Evolutionary conservation across 1,139 yeast genomes (phyloP).

Genomic region (Candida sp.): DNA sequence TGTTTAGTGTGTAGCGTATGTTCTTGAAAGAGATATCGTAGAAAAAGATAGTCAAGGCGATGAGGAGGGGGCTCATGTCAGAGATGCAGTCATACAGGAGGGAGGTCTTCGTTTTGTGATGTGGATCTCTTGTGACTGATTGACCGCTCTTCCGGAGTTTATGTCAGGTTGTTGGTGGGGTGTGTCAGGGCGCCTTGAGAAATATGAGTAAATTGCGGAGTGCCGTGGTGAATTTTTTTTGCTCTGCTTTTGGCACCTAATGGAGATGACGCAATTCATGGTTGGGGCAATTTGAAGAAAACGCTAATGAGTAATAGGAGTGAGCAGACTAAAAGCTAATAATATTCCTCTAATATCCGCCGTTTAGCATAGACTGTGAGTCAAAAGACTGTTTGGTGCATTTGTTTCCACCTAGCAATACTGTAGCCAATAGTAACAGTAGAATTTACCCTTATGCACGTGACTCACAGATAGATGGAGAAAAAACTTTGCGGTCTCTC

Average conservation of each 20-base stretch:
- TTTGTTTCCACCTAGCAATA: background rate
- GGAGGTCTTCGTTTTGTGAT: background rate
- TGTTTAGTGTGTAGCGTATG: background rate
- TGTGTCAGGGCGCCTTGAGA: background rate
- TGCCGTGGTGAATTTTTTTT: background rate
- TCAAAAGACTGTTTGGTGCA: too few relatives aligned
- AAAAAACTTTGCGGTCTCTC: too few relatives aligned
- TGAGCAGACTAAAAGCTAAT: too few relatives aligned
- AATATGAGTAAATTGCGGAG: slow-evolving; percentile 1
- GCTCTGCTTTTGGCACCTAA: background rate
- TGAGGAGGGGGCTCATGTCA: too few relatives aligned
- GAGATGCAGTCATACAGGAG: background rate
- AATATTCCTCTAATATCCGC: too few relatives aligned
- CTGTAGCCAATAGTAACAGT: background rate
- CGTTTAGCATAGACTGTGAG: background rate
- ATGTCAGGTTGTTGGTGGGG: too few relatives aligned
- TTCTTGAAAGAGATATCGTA: background rate
- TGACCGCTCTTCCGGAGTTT: too few relatives aligned
- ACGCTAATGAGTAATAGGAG: too few relatives aligned
- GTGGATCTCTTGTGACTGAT: too few relatives aligned
- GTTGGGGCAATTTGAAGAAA: too few relatives aligned
- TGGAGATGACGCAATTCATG: background rate
- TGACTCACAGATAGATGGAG: background rate
- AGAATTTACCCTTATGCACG: background rate
- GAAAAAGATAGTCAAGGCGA: background rate